These are phyloP conservation scores for Lathyrus tuberosus DNA, from an alignment of 306 rosid species.

Conservation along the genomic window DNA sequence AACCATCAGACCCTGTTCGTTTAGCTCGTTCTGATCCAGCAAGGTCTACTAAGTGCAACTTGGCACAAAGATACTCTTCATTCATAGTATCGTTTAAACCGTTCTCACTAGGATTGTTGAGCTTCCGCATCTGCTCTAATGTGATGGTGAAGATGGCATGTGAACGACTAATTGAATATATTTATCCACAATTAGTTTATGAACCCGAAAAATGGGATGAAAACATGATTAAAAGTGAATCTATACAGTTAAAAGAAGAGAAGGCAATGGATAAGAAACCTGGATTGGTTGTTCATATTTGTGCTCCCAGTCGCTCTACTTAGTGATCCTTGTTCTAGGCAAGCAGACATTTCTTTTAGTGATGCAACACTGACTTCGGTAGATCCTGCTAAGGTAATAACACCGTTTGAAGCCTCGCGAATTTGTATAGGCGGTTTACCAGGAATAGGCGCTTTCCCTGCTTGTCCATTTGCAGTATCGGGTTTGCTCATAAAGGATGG, in stretches of 20 bases:
- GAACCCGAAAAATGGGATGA: constrained; percentile 12
- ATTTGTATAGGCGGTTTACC: constrained; percentile 96
- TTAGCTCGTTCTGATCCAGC: constrained; percentile 99
- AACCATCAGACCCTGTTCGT: constrained; percentile 95
- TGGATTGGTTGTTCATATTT: constrained; percentile 95
- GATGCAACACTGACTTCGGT: constrained; percentile 84
- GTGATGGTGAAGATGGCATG: constrained; percentile 99
- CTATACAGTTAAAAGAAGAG: constrained; percentile 26
- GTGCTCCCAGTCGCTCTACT: constrained; percentile 98
- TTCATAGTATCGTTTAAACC: constrained; percentile 59
- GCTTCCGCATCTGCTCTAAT: constrained; percentile 92
- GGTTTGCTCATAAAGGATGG: constrained; percentile 66
- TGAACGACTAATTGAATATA: constrained; percentile 67
- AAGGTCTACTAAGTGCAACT: constrained; percentile 94
- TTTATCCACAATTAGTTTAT: constrained; percentile 6
- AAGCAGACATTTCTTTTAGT: constrained; percentile 90
- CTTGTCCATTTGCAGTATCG: constrained; percentile 81
- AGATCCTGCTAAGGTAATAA: constrained; percentile 93
- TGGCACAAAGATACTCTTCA: constrained; percentile 91
- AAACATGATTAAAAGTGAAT: constrained; percentile 14
- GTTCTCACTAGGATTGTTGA: constrained; percentile 52
- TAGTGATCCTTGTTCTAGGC: constrained; percentile 90
- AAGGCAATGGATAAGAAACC: constrained; percentile 54
- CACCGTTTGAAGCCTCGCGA: constrained; percentile 94
- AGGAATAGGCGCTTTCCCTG: constrained; percentile 64